Evolutionary conservation across 345 rosid genomes (phyloP).

Genomic region (Eucalyptus camaldulensis): DNA sequence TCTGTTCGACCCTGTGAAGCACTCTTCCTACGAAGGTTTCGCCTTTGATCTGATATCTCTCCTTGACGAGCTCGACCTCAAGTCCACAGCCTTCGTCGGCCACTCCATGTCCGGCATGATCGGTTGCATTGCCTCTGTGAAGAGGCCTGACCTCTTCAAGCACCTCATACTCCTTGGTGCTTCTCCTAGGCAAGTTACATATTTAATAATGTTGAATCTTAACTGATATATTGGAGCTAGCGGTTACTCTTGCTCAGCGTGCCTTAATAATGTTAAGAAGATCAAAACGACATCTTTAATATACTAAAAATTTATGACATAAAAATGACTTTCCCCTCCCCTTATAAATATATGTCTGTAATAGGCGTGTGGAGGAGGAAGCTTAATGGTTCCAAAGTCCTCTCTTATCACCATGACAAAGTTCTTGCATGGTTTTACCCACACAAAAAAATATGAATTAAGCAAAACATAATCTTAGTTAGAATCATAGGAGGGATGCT

Average conservation of each 20-base stretch:
- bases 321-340: neutral
- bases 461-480: neutral
- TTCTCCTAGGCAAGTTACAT: constrained; percentile 53
- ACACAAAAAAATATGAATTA: neutral
- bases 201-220: neutral
- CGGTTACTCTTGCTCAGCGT: neutral
- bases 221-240: neutral
- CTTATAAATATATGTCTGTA: neutral
- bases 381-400: neutral
- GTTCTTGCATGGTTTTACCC: neutral
- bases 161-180: constrained; percentile 42
- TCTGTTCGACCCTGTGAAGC: constrained; percentile 42
- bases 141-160: constrained; percentile 56
- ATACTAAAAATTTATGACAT: neutral
- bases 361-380: neutral
- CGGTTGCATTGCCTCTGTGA: constrained; percentile 72
- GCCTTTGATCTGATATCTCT: constrained; percentile 46
- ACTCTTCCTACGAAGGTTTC: constrained; percentile 43
- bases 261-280: neutral
- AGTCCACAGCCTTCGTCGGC: constrained; percentile 41
- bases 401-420: neutral
- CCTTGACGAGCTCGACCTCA: constrained; percentile 35
- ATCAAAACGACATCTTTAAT: neutral
- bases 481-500: neutral
- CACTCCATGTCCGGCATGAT: constrained; percentile 88